Conservation (phyloP, 495 filamentous ascomycete species). For the Daldinia loculata region DNA sequence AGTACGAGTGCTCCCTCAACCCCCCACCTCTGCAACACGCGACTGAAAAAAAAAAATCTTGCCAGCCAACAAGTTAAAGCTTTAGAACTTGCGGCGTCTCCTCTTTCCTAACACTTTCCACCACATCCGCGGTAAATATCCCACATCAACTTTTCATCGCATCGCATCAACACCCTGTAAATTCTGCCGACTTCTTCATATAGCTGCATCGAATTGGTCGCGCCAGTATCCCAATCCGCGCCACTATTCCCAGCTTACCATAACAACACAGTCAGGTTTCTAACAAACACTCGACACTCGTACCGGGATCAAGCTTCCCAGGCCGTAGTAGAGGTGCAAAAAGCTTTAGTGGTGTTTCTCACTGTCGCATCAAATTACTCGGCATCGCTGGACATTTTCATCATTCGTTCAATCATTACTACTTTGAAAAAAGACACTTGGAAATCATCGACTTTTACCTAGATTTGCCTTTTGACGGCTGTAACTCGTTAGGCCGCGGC, state of each 20-base stretch:
- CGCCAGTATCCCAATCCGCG: neutral
- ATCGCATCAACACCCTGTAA: constrained; percentile 22
- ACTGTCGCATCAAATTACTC: constrained; percentile 29
- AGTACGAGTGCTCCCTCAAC: constrained; percentile 14
- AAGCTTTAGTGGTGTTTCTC: constrained; percentile 18
- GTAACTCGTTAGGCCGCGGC: constrained; percentile 42
- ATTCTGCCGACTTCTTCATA: constrained; percentile 19
- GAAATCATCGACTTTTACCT: constrained; percentile 24
- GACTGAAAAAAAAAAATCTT: constrained; percentile 37
- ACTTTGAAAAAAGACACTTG: constrained; percentile 27
- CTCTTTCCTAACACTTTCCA: constrained; percentile 11
- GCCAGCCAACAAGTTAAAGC: constrained; percentile 27
- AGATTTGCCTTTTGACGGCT: constrained; percentile 38
- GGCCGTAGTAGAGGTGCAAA: constrained; percentile 35
- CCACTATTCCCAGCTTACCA: constrained; percentile 13
- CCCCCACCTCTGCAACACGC: constrained; percentile 43
- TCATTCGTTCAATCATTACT: constrained; percentile 21
- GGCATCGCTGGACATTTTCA: constrained; percentile 17
- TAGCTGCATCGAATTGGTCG: constrained; percentile 17
- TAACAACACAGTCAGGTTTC: constrained; percentile 7
- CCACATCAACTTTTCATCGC: constrained; percentile 25
- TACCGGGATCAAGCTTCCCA: constrained; percentile 20
- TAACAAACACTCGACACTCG: constrained; percentile 17
- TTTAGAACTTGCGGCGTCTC: constrained; percentile 24
- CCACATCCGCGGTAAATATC: constrained; percentile 12